Base-by-base conservation (phyloP, 257 asterid species). In the Solanum arcanum region DNA sequence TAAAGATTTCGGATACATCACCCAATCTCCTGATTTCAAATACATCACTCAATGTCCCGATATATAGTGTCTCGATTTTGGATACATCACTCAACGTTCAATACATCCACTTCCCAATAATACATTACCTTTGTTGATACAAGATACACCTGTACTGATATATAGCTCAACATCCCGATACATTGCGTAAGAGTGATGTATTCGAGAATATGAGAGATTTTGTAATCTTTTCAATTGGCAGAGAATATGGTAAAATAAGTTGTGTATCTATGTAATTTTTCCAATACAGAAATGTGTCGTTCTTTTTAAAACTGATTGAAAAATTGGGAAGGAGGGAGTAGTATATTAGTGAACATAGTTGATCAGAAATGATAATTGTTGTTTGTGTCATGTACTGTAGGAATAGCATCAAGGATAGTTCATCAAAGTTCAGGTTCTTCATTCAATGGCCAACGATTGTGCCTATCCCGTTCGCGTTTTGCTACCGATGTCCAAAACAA, bases 361-460 rank as follows among this genome's bases (percentile, higher is more conserved):
- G 5, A 41, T 68, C 15, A 46, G 9, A 27, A 46, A 25, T 4
- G 68, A 9, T 69, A 16, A 89, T 80, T 25, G 25, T 47, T 86
- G 41, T 23, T 86, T 52, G 31, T 83, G 70, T 42, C 41, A 73
- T 87, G 56, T 86, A 77, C 27, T 87, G 89, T 89, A 93, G 96
- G 93, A 83, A 84, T 93, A 85, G 88, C 88, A 33, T 85, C 88
- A 86, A 92, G 93, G 25, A 76, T 85, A 27, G 70, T 90, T 72
- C 93, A 92, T 88, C 92, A 92, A 35, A 87, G 93, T 66, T 56
- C 89, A 84, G 90, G 90, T 68, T 94, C 99, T 31, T 86, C 94
- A 41, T 95, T 96, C 94, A 93, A 86, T 60, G 98, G 99, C 25
- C 96, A 86, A 52, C 86, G 94, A 18, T 76, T 94, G 68, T 87